Evolutionary conservation across 306 rosid species (phyloP), one percentile per base, ranked within the genome.

Genomic region (Spatholobus suberectus): DNA sequence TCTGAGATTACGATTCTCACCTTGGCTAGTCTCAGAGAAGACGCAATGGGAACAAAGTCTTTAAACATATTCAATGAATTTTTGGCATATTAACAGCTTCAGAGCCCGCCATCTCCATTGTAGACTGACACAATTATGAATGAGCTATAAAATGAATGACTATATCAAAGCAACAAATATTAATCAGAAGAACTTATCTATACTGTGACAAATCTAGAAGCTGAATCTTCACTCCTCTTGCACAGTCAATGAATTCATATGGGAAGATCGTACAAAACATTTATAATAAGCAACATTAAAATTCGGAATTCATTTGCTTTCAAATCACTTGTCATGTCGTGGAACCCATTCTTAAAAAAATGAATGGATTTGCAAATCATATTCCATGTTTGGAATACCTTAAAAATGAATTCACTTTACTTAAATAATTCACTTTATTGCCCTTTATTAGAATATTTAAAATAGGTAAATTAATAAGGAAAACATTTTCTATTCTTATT

Each of bases 11-110:
- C 29, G 43, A 79, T 59, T 75, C 88, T 91, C 83, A 93, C 99
- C 98, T 88, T 92, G 98, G 83, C 85, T 91, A 83, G 95, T 43
- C 87, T 96, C 99, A 0, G 98, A 96, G 82, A 96, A 92, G 40
- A 96, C 92, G 21, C 92, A 91, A 96, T 94, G 8, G 99, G 99
- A 88, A 96, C 92, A 8, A 96, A 91, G 86, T 96, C 99, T 79
- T 96, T 91, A 26, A 86, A 92, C 99, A 94, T 94, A 81, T 94
- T 96, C 90, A 96, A 79, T 34, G 94, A 84, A 80, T 83, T 83
- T 94, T 92, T 0, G 97, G 93, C 84, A 88, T 81, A 77, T 87
- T 89, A n/a, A 86, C 94, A 41, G 89, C 46, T 51, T 88, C 99
- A 1, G 90, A 73, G 65, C 87, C 89, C 24, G 94, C 88, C 91